Conservation (phyloP, 345 rosid species). For the Aurinia saxatilis region DNA sequence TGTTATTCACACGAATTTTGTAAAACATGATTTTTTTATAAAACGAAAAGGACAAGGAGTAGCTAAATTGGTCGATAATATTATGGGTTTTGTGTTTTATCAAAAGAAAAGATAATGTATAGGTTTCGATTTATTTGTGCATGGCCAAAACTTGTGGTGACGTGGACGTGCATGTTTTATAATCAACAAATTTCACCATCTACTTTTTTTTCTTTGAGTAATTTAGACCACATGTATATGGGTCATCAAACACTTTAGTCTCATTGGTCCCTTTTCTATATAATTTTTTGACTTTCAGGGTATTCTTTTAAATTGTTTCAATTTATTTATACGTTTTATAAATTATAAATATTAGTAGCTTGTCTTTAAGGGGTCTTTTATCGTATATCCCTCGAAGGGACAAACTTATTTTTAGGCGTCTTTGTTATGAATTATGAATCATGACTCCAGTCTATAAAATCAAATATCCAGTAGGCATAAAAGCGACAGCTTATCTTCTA, state of each 20-base stretch:
- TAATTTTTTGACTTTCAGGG: background rate
- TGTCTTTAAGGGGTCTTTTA: background rate
- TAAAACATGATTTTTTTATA: background rate
- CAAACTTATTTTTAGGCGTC: background rate
- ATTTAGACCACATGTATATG: slow-evolving; percentile 18
- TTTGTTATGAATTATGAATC: background rate
- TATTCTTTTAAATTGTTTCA: background rate
- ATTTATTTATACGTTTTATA: background rate
- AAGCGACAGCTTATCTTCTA: background rate
- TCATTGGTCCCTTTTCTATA: slow-evolving; percentile 3
- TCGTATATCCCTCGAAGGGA: background rate
- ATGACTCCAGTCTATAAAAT: background rate
- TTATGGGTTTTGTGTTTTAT: too few species aligned
- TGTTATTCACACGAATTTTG: background rate
- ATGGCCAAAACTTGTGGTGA: slow-evolving; percentile 6
- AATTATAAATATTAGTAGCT: background rate
- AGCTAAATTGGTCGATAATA: too few species aligned
- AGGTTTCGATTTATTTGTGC: background rate
- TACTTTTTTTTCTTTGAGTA: slow-evolving; percentile 7
- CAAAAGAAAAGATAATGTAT: background rate
- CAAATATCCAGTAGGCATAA: background rate
- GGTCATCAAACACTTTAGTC: slow-evolving; percentile 18
- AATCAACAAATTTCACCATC: background rate
- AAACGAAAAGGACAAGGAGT: too few species aligned
- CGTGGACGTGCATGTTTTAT: slow-evolving; percentile 3